phyloP scores from a whole-genome alignment of 129 eudicot genomes.

The Deinandra increscens region DNA sequence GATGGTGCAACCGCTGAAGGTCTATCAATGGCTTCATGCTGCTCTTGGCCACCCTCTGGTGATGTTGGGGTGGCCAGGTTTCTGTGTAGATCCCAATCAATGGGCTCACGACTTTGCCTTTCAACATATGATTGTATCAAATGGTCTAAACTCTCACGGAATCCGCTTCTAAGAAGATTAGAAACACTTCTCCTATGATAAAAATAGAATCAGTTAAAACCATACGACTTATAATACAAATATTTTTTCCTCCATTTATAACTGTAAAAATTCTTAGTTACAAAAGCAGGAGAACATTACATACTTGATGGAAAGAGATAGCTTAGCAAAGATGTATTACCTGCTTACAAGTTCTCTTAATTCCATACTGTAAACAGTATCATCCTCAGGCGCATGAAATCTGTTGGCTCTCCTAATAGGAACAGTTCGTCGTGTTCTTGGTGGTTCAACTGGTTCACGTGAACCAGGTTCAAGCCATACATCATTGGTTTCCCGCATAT shows the following conservation, averaged over 20 bases:
- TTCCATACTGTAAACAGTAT: constrained; percentile 96
- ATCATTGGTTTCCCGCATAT: constrained; percentile 42
- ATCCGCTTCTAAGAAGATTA: constrained; percentile 91
- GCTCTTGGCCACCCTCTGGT: constrained; percentile 51
- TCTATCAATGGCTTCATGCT: constrained; percentile 50
- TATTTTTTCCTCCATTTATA: background rate
- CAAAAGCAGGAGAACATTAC: background rate
- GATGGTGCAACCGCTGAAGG: constrained; percentile 62
- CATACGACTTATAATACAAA: background rate
- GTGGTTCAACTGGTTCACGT: constrained; percentile 51
- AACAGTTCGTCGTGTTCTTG: constrained; percentile 59
- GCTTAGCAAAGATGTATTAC: constrained; percentile 30
- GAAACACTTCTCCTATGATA: constrained; percentile 92
- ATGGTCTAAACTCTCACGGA: constrained; percentile 92
- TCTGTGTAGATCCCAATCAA: constrained; percentile 93
- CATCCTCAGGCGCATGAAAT: constrained; percentile 94
- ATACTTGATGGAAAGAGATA: background rate
- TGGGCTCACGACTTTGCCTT: constrained; percentile 72
- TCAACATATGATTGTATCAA: constrained; percentile 92
- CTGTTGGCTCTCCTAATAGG: constrained; percentile 68
- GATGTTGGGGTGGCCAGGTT: constrained; percentile 68
- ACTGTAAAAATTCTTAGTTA: background rate
- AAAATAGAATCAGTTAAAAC: constrained; percentile 8
- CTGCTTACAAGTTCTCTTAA: constrained; percentile 98
- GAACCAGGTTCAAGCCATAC: constrained; percentile 53